A percentile compares a stretch with the other conserved stretches of the same genome.
Conservation (phyloP, 2,329 filamentous ascomycete species). For the Pezicula radicicola region DNA sequence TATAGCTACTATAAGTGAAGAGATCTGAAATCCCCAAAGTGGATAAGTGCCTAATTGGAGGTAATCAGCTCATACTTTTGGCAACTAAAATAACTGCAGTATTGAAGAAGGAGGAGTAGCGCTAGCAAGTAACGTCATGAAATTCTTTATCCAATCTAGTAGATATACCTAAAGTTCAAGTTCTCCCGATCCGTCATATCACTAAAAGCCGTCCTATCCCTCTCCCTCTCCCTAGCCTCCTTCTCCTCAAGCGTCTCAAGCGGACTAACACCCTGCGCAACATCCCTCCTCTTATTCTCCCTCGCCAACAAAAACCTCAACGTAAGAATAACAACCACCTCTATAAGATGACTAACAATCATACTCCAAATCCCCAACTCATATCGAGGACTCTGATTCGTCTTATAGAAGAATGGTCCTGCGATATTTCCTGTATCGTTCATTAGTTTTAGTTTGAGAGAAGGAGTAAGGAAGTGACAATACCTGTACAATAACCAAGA, state of each 20-base stretch:
- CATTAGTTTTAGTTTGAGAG: background rate
- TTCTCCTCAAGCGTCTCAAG: background rate
- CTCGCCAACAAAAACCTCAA: constrained; percentile 35
- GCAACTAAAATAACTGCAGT: too few species aligned
- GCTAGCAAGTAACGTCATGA: too few species aligned
- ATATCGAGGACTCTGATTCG: constrained; percentile 42
- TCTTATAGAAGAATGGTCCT: constrained; percentile 58
- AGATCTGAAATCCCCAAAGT: too few species aligned
- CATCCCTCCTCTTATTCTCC: constrained; percentile 36
- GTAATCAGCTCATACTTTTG: too few species aligned
- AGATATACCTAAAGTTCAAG: constrained; percentile 18
- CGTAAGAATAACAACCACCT: constrained; percentile 35
- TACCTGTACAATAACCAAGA: constrained; percentile 33
- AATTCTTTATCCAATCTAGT: background rate
- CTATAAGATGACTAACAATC: constrained; percentile 37
- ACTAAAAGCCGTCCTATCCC: constrained; percentile 32
- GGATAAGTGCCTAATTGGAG: too few species aligned
- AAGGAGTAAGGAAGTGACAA: background rate
- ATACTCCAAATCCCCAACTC: constrained; percentile 39
- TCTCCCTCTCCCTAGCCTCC: constrained; percentile 4
- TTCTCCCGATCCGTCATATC: constrained; percentile 21
- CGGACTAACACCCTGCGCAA: constrained; percentile 4
- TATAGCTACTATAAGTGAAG: too few species aligned
- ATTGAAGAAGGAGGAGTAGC: too few species aligned
- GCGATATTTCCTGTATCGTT: constrained; percentile 34